Conservation (phyloP, 2,329 filamentous ascomycete genomes). For the Colletotrichum lentis region DNA sequence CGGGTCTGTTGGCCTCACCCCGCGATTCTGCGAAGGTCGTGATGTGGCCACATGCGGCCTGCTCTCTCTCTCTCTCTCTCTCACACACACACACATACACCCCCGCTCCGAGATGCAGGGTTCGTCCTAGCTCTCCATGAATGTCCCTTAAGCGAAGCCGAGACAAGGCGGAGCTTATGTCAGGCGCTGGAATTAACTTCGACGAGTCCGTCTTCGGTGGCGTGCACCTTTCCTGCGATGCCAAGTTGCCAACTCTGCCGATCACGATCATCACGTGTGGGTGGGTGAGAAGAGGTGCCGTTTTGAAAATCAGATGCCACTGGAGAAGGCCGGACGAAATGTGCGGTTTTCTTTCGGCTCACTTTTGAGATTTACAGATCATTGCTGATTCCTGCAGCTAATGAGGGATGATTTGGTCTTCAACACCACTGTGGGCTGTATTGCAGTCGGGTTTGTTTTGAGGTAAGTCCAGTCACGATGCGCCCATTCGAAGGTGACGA, state of each 20-base stretch:
- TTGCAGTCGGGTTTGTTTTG: too few relatives aligned
- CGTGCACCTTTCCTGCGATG: not conserved
- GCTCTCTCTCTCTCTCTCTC: not conserved
- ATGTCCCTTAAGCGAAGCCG: constrained; percentile 1
- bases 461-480: constrained; percentile 12
- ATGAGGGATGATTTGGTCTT: not conserved
- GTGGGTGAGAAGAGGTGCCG: not conserved
- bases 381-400: too few relatives aligned
- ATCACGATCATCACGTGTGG: not conserved
- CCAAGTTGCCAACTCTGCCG: constrained; percentile 10
- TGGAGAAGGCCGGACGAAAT: not conserved
- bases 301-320: not conserved
- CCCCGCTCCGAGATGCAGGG: not conserved
- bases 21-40: not conserved
- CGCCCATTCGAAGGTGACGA: constrained; percentile 15
- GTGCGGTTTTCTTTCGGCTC: not conserved
- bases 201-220: not conserved
- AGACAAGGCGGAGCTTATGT: constrained; percentile 22
- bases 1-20: constrained; percentile 1
- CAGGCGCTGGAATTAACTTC: not conserved
- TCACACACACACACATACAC: too few relatives aligned
- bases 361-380: not conserved
- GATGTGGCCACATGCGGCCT: not conserved
- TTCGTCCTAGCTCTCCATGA: not conserved
- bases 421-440: too few relatives aligned